Conservation (phyloP, 116 monocot genomes). For the Posidonia oceanica region DNA sequence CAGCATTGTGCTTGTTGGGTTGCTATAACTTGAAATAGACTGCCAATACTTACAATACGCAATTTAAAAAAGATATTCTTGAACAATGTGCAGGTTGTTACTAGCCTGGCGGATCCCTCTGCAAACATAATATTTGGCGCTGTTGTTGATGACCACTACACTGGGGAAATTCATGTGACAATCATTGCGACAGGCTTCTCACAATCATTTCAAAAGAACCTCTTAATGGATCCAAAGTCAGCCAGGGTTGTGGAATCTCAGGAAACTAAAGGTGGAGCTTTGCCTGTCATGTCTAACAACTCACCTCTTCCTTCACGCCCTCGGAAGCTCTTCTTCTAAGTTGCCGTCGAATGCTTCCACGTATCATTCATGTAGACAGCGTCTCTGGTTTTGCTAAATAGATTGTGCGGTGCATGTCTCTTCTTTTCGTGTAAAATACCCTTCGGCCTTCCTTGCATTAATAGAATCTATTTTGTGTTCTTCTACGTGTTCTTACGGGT, state of each 20-base stretch:
- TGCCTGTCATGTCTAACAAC: conserved; percentile 14
- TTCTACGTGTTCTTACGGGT: too few relatives aligned
- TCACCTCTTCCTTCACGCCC: conserved; percentile 22
- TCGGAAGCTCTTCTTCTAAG: conserved; percentile 46
- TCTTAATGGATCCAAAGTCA: conserved; percentile 59
- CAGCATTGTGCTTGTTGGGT: too few relatives aligned
- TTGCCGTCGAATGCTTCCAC: neutral
- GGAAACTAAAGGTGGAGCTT: conserved; percentile 31
- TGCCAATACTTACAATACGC: too few relatives aligned
- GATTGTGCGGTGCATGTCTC: too few relatives aligned
- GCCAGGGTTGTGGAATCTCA: conserved; percentile 33
- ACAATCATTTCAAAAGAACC: conserved; percentile 82
- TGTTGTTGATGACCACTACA: conserved; percentile 85
- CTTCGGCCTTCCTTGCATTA: too few relatives aligned
- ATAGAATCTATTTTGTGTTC: too few relatives aligned
- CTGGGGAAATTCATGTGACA: conserved; percentile 84
- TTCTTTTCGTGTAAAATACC: too few relatives aligned
- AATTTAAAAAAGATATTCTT: neutral
- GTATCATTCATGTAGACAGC: too few relatives aligned
- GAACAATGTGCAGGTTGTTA: conserved; percentile 55
- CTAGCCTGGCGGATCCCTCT: conserved; percentile 81
- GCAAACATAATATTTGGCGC: conserved; percentile 99
- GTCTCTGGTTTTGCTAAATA: too few relatives aligned
- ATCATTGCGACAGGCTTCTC: conserved; percentile 94
- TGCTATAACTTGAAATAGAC: too few relatives aligned